A percentile compares a stretch with the other conserved stretches of the same genome.
Conservation (phyloP, 192 early-diverging fungal species). For the Rhizophagus prolifer region DNA sequence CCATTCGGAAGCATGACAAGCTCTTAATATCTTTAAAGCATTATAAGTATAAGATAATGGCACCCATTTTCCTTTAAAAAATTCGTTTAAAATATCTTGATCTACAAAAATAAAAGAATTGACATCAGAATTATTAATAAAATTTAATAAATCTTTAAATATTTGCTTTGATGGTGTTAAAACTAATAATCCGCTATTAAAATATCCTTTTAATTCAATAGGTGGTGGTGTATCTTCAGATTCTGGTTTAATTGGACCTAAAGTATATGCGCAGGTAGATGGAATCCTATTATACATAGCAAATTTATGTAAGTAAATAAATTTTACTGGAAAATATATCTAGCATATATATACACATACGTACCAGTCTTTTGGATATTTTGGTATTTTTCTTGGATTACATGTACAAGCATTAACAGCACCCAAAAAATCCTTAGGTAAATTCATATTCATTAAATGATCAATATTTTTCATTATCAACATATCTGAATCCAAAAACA, state of each 20-base stretch:
- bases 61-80: slow-evolving; percentile 42
- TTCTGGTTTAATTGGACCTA: slow-evolving; percentile 18
- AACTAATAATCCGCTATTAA: slow-evolving; percentile 53
- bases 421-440: slow-evolving; percentile 38
- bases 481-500: slow-evolving; percentile 73
- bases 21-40: slow-evolving; percentile 47
- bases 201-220: slow-evolving; percentile 34
- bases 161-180: slow-evolving; percentile 33
- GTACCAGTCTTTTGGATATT: slow-evolving; percentile 45
- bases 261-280: slow-evolving; percentile 42
- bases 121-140: slow-evolving; percentile 27
- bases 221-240: slow-evolving; percentile 14
- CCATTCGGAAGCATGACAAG: slow-evolving; percentile 44
- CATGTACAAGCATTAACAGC: slow-evolving; percentile 50
- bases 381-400: slow-evolving; percentile 39
- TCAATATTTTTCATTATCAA: slow-evolving; percentile 63
- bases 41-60: slow-evolving; percentile 50
- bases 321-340: background rate
- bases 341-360: background rate
- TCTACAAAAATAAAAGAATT: slow-evolving; percentile 43
- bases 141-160: slow-evolving; percentile 35
- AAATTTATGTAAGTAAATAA: background rate
- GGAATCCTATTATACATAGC: slow-evolving; percentile 33
- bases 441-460: slow-evolving; percentile 51
- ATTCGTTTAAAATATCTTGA: slow-evolving; percentile 54